These are phyloP conservation scores for Fusarium denticulatum DNA, from an alignment of 2,329 filamentous ascomycete species.

Conservation along the genomic window DNA sequence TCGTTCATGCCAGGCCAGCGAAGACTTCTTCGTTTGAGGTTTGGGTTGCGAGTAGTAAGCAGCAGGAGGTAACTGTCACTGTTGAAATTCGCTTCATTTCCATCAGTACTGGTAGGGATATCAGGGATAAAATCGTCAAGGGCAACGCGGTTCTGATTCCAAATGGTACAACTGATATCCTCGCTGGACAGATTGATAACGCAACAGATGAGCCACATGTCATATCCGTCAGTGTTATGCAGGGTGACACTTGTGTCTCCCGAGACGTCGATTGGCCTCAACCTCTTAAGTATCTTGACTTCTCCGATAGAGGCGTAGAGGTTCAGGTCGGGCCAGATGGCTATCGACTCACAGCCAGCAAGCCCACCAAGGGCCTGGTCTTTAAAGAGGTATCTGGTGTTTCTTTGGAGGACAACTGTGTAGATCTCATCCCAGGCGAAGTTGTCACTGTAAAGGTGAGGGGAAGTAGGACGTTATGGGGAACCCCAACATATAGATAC, in stretches of 20 bases:
- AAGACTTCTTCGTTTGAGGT: neutral
- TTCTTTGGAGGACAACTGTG: conserved; percentile 64
- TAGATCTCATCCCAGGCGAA: conserved; percentile 65
- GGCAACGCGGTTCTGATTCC: neutral
- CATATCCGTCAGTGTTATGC: neutral
- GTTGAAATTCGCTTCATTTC: neutral
- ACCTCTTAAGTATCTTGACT: conserved; percentile 68
- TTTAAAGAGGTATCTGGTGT: conserved; percentile 58
- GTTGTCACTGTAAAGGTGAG: neutral
- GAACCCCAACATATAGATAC: neutral
- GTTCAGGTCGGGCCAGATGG: conserved; percentile 45
- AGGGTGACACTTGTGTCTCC: neutral
- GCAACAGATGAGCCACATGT: neutral
- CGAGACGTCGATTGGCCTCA: conserved; percentile 67
- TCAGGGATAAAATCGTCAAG: neutral
- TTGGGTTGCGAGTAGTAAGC: neutral
- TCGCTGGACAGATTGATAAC: neutral
- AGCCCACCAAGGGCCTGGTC: conserved; percentile 66
- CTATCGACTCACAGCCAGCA: conserved; percentile 49
- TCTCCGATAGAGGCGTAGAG: conserved; percentile 53
- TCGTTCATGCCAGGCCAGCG: neutral
- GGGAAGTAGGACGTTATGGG: fast-evolving
- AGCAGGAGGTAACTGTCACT: neutral
- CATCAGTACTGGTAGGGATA: neutral
- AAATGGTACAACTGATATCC: neutral